Evolutionary conservation across 83 land plant species (phyloP).

Genomic region (Picea abies): DNA sequence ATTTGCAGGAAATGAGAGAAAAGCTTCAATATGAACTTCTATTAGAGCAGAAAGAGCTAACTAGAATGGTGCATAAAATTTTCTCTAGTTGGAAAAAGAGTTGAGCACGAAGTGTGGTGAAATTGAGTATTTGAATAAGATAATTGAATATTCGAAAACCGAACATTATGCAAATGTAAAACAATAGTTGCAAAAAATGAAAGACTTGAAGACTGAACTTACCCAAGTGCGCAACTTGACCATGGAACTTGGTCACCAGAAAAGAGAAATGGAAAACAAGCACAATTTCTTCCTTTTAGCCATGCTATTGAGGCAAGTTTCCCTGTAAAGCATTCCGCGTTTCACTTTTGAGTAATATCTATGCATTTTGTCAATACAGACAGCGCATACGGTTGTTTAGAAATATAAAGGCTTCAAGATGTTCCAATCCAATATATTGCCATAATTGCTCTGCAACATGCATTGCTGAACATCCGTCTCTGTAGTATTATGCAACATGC

Average conservation of each 20-base stretch:
- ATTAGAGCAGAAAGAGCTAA: not conserved
- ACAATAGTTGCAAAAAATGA: not conserved
- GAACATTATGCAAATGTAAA: not conserved
- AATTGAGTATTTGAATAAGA: conserved; percentile 11
- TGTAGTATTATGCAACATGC: too few species aligned
- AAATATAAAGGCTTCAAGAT: not conserved
- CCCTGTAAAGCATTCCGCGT: not conserved
- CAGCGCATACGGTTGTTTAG: not conserved
- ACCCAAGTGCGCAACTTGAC: not conserved
- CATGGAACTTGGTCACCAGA: conserved; percentile 7
- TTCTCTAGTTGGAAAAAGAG: conserved; percentile 1
- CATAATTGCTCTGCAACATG: too few species aligned
- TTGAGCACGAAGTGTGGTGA: conserved; percentile 1
- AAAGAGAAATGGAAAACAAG: conserved; percentile 2
- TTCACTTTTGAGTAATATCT: not conserved
- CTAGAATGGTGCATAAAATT: not conserved
- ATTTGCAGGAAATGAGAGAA: conserved; percentile 1
- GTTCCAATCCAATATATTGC: not conserved
- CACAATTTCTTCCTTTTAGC: conserved; percentile 4
- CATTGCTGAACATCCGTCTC: too few species aligned
- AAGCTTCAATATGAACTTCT: conserved; percentile 4
- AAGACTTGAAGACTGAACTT: not conserved
- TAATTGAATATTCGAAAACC: not conserved
- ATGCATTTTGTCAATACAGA: not conserved
- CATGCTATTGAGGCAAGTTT: not conserved